phyloP scores from a whole-genome alignment of 139 green algal genomes.

The Chlorella sorokiniana region DNA sequence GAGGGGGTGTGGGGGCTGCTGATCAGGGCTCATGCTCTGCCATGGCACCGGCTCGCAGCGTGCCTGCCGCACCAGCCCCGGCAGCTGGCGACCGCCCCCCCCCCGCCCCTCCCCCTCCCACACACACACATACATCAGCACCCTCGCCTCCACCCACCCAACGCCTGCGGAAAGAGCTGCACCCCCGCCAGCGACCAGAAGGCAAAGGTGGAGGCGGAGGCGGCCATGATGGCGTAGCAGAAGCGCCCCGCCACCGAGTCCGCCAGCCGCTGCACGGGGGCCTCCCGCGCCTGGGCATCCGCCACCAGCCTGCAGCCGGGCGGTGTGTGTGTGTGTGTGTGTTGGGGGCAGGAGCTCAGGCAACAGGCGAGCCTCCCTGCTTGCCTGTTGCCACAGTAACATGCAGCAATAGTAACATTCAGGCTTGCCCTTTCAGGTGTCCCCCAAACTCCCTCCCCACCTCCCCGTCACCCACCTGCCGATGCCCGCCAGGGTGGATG shows the following conservation, averaged over 20 bases:
- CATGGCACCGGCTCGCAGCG: too few species aligned
- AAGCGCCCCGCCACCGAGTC: constrained; percentile 91
- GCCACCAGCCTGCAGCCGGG: constrained; percentile 63
- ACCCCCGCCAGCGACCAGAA: constrained; percentile 77
- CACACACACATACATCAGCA: not conserved
- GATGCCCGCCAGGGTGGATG: constrained; percentile 78
- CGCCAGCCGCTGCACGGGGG: constrained; percentile 90
- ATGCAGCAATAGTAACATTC: not conserved
- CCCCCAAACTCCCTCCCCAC: not conserved
- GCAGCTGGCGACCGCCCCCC: too few species aligned
- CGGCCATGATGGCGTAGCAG: constrained; percentile 90
- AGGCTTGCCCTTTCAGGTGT: not conserved
- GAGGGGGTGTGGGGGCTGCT: not conserved
- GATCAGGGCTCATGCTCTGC: too few species aligned
- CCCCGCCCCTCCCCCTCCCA: not conserved
- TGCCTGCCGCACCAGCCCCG: not conserved
- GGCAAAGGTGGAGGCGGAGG: constrained; percentile 77
- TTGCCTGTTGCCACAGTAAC: not conserved
- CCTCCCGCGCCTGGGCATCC: constrained; percentile 79
- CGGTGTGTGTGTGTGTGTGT: constrained; percentile 29
- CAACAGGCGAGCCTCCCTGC: too few species aligned
- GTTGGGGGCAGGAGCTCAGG: not conserved
- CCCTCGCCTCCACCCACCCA: constrained; percentile 39
- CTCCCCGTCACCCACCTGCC: constrained; percentile 39
- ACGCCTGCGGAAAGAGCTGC: constrained; percentile 57